These are phyloP conservation scores for Geranium rotundifolium DNA, from an alignment of 345 rosid species.

Conservation along the genomic window DNA sequence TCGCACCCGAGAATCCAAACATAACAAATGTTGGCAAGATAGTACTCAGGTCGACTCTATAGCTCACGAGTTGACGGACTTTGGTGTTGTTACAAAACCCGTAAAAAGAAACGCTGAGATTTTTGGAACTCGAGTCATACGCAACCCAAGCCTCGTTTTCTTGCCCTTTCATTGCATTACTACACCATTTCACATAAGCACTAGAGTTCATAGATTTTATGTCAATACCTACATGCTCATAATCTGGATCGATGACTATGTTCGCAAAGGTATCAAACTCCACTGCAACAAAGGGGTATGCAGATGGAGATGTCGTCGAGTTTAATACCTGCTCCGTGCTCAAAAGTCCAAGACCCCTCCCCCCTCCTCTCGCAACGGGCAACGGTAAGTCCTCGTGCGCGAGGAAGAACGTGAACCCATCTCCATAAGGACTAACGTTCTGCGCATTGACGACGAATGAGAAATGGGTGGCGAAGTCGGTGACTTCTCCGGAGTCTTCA, in stretches of 20 bases:
- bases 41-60: neutral
- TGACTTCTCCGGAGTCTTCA: neutral
- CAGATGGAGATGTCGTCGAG: neutral
- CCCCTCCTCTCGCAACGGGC: neutral
- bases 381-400: neutral
- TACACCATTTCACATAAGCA: neutral
- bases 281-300: neutral
- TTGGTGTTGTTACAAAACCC: neutral
- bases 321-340: neutral
- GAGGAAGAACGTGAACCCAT: neutral
- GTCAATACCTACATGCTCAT: neutral
- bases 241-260: neutral
- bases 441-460: neutral
- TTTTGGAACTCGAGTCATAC: neutral
- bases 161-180: neutral
- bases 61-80: neutral
- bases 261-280: neutral
- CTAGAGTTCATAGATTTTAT: neutral
- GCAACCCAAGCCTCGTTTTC: neutral
- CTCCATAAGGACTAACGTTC: neutral
- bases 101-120: neutral
- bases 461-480: neutral
- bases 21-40: neutral
- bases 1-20: neutral
- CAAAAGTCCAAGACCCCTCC: neutral